phyloP scores from a whole-genome alignment of 2,329 filamentous ascomycete species.

The Aspergillaceae sp. region DNA sequence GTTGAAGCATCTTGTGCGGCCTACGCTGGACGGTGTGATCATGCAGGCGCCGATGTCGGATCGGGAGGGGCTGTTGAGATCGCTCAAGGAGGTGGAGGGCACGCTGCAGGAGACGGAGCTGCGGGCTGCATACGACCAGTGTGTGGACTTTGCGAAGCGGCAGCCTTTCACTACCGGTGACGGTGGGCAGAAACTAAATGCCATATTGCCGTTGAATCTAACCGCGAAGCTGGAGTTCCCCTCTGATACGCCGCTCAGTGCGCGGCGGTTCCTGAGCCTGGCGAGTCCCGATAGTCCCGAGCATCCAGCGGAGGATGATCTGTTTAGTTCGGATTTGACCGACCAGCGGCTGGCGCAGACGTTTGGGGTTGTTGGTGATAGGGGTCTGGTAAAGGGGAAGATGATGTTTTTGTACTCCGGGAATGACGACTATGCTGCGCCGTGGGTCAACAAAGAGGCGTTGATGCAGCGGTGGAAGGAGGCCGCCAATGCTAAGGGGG shows the following conservation, averaged over 20 bases:
- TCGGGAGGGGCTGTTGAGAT: conserved; percentile 51
- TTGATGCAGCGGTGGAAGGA: conserved; percentile 37
- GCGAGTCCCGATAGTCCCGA: conserved; percentile 44
- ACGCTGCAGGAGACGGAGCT: conserved; percentile 9
- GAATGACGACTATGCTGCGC: conserved; percentile 38
- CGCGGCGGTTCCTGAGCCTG: conserved; percentile 51
- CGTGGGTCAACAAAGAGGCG: conserved; percentile 37
- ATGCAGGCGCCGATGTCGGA: conserved; percentile 75
- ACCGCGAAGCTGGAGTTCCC: conserved; percentile 24
- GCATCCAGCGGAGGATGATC: conserved; percentile 67
- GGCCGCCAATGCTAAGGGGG: conserved; percentile 30
- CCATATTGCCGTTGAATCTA: conserved; percentile 27
- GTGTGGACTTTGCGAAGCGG: conserved; percentile 25
- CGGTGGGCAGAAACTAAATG: conserved; percentile 11
- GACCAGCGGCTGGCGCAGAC: conserved; percentile 49
- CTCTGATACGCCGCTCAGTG: conserved; percentile 41
- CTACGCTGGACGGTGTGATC: conserved; percentile 62
- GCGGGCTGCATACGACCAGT: conserved; percentile 22
- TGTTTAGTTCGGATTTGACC: conserved; percentile 72
- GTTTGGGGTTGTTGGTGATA: conserved; percentile 49
- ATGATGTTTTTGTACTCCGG: conserved; percentile 40
- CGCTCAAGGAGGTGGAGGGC: conserved; percentile 7
- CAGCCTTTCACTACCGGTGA: conserved; percentile 15
- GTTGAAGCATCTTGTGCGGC: conserved; percentile 33
- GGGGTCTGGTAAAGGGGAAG: conserved; percentile 30